Conservation (phyloP, 805 yeast species). For the Metschnikowia chrysomelidarum region DNA sequence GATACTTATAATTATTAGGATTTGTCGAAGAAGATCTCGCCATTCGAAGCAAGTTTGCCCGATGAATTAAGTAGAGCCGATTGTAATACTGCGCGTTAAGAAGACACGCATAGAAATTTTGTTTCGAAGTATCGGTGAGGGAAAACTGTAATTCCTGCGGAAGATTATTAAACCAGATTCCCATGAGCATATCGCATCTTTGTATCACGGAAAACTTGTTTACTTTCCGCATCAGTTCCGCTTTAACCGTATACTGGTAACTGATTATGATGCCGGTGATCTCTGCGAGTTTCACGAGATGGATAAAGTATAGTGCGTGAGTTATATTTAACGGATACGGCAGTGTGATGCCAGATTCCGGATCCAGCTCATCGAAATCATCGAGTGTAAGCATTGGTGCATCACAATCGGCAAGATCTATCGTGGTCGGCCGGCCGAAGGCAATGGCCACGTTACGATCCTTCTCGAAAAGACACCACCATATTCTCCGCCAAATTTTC, state of each 20-base stretch:
- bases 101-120: slow-evolving; percentile 55
- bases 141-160: slow-evolving; percentile 63
- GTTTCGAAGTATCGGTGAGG: slow-evolving; percentile 52
- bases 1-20: slow-evolving; percentile 49
- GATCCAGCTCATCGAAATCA: slow-evolving; percentile 59
- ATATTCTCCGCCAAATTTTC: slow-evolving; percentile 61
- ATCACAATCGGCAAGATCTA: slow-evolving; percentile 71
- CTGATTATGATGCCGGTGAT: slow-evolving; percentile 66
- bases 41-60: slow-evolving; percentile 60
- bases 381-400: slow-evolving; percentile 67
- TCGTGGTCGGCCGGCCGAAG: slow-evolving; percentile 68
- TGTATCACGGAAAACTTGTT: slow-evolving; percentile 46
- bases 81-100: slow-evolving; percentile 71
- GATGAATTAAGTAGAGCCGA: slow-evolving; percentile 65
- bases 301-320: slow-evolving; percentile 59
- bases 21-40: slow-evolving; percentile 39
- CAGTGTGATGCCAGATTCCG: slow-evolving; percentile 32
- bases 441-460: slow-evolving; percentile 71
- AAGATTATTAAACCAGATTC: slow-evolving; percentile 68
- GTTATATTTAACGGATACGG: slow-evolving; percentile 46
- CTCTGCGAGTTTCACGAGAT: slow-evolving; percentile 63
- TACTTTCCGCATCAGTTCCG: slow-evolving; percentile 51
- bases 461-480: slow-evolving; percentile 76
- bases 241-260: slow-evolving; percentile 69
- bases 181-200: slow-evolving; percentile 75